Conservation (phyloP, 495 filamentous ascomycete genomes). For the Sordaria brevicollis region DNA sequence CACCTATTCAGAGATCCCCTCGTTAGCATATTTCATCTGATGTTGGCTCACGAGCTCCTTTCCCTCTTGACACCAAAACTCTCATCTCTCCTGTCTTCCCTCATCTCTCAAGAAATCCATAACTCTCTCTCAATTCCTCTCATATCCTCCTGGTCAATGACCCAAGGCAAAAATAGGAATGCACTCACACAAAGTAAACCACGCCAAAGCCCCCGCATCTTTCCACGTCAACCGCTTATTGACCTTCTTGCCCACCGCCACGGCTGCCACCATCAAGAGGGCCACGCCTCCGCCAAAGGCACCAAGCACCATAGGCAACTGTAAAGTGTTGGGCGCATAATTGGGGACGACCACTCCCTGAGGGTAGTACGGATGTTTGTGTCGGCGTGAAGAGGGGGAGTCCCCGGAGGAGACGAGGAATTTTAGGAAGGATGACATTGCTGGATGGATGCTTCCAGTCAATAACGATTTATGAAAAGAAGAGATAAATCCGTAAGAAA, state of each 20-base stretch:
- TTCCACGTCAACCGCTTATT: slow-evolving; percentile 26
- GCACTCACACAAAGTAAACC: slow-evolving; percentile 48
- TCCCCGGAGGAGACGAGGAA: neutral
- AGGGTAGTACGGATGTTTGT: slow-evolving; percentile 63
- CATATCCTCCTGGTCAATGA: neutral
- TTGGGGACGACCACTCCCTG: slow-evolving; percentile 46
- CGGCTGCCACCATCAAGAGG: slow-evolving; percentile 34
- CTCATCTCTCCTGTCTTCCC: neutral
- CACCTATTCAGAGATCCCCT: slow-evolving; percentile 12
- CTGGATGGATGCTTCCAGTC: too few relatives aligned
- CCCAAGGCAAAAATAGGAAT: neutral
- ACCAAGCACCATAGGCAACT: slow-evolving; percentile 36
- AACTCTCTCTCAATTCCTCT: neutral
- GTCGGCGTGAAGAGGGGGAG: neutral
- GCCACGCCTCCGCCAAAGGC: slow-evolving; percentile 36
- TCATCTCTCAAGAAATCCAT: neutral
- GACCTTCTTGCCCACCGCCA: slow-evolving; percentile 25
- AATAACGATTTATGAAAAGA: too few relatives aligned
- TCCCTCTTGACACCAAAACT: neutral
- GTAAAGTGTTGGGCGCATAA: slow-evolving; percentile 44
- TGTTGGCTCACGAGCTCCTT: neutral
- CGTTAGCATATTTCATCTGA: neutral
- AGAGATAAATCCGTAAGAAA: too few relatives aligned
- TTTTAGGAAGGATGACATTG: neutral
- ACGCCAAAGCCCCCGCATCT: slow-evolving; percentile 38